Evolutionary conservation across 2,329 filamentous ascomycete species (phyloP).

Genomic region (Rhinocladiella similis): DNA sequence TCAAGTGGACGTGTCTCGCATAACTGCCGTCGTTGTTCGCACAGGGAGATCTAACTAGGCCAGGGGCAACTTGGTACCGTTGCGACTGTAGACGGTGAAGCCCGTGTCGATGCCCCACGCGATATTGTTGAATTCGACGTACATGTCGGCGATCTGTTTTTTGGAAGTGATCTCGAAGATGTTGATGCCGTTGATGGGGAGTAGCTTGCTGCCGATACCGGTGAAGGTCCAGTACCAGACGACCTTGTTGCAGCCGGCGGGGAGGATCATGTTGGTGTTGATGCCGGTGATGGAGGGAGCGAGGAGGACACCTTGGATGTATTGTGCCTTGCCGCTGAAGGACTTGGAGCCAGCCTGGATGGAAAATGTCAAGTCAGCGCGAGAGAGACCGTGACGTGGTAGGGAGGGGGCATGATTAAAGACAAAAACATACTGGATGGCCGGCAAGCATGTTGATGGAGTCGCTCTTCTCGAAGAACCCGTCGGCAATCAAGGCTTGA

Average conservation of each 20-base stretch:
- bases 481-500: constrained; percentile 19
- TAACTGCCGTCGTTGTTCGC: too few relatives aligned
- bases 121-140: constrained; percentile 23
- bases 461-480: constrained; percentile 23
- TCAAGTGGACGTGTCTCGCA: too few relatives aligned
- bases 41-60: neutral
- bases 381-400: too few relatives aligned
- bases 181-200: constrained; percentile 19
- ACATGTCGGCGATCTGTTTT: constrained; percentile 17
- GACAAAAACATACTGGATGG: constrained; percentile 13
- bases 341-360: constrained; percentile 11
- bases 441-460: constrained; percentile 27
- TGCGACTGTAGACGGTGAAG: constrained; percentile 11
- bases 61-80: constrained; percentile 17
- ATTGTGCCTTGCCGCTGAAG: constrained; percentile 12
- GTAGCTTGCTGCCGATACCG: constrained; percentile 18
- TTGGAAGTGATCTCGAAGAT: constrained; percentile 16
- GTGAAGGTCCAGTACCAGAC: constrained; percentile 21
- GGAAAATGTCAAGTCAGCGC: too few relatives aligned
- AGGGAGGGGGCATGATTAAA: neutral
- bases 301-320: constrained; percentile 20
- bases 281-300: constrained; percentile 17
- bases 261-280: constrained; percentile 12
- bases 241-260: constrained; percentile 14
- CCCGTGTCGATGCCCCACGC: constrained; percentile 23